Evolutionary conservation across 305 asterid species (phyloP).

Genomic region (Ajuga reptans): DNA sequence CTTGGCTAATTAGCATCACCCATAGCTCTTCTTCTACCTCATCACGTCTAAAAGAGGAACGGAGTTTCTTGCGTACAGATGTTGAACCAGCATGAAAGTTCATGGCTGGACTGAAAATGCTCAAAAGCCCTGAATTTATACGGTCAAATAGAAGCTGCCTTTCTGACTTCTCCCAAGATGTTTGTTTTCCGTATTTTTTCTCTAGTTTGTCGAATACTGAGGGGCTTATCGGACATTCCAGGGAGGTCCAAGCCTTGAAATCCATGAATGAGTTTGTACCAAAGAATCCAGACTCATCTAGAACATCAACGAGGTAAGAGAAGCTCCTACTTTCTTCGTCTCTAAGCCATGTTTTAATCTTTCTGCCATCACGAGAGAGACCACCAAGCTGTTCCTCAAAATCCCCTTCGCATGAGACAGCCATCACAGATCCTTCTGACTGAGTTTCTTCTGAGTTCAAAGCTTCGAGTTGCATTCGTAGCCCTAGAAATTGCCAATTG

Average conservation of each 20-base stretch:
- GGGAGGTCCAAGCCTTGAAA: constrained; percentile 36
- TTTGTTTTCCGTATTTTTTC: constrained; percentile 60
- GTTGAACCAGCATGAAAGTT: constrained; percentile 18
- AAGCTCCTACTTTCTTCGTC: constrained; percentile 44
- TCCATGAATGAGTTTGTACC: constrained; percentile 27
- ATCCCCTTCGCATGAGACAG: constrained; percentile 50
- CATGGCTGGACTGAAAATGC: constrained; percentile 29
- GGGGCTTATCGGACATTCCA: constrained; percentile 45
- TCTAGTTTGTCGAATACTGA: constrained; percentile 45
- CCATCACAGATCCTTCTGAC: constrained; percentile 56
- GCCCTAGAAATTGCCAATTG: constrained; percentile 25
- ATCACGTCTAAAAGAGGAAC: constrained; percentile 33
- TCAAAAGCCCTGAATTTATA: constrained; percentile 42
- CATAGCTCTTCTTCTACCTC: constrained; percentile 67
- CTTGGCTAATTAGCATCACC: constrained; percentile 45
- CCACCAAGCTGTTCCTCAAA: constrained; percentile 24
- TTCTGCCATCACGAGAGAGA: constrained; percentile 23
- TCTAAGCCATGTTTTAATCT: constrained; percentile 33
- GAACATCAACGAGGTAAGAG: constrained; percentile 62
- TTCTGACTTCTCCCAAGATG: constrained; percentile 49
- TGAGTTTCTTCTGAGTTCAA: constrained; percentile 37
- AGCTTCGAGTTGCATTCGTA: constrained; percentile 29
- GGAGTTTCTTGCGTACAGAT: constrained; percentile 28
- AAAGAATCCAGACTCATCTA: constrained; percentile 47
- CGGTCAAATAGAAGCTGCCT: constrained; percentile 61